Percentiles rank a stretch among this genome's conserved stretches.
phyloP scores from a whole-genome alignment of 495 filamentous ascomycete genomes.

The Neurospora cerealis region DNA sequence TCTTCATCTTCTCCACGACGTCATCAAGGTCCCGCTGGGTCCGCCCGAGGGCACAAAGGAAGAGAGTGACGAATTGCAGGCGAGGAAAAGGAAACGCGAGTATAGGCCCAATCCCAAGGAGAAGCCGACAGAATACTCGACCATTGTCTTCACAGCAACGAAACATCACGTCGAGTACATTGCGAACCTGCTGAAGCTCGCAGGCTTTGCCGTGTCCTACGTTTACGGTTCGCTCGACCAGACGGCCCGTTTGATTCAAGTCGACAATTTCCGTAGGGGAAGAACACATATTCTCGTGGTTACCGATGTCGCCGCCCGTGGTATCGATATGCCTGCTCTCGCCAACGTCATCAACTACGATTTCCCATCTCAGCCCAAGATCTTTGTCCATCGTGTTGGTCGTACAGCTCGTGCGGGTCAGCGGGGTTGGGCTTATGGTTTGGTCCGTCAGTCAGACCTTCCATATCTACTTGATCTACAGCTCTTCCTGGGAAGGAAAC shows the following conservation, averaged over 20 bases:
- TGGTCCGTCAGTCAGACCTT: constrained; percentile 73
- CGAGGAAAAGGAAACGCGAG: constrained; percentile 61
- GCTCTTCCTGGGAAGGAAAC: constrained; percentile 73
- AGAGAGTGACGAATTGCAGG: constrained; percentile 35
- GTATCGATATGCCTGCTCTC: constrained; percentile 93
- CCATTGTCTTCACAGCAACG: constrained; percentile 86
- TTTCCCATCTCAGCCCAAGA: constrained; percentile 92
- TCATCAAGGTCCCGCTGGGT: constrained; percentile 88
- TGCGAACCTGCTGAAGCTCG: constrained; percentile 54
- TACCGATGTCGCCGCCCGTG: constrained; percentile 91
- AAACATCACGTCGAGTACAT: constrained; percentile 99
- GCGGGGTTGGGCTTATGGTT: constrained; percentile 87
- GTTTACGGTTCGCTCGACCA: constrained; percentile 92
- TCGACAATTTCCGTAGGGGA: constrained; percentile 76
- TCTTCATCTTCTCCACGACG: constrained; percentile 75
- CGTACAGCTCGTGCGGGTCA: constrained; percentile 88
- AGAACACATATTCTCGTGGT: constrained; percentile 88
- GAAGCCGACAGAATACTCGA: constrained; percentile 69
- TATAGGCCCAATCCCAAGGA: constrained; percentile 35
- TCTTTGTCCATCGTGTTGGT: constrained; percentile 93
- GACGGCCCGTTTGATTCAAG: constrained; percentile 79
- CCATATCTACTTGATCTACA: constrained; percentile 93
- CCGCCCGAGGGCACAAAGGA: constrained; percentile 43
- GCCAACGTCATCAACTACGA: constrained; percentile 99
- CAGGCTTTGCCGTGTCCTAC: constrained; percentile 83